Evolutionary conservation across 1,284 basidiomycete genomes (phyloP), one percentile per base, ranked within the genome.

Genomic region (Baeospora myosura): DNA sequence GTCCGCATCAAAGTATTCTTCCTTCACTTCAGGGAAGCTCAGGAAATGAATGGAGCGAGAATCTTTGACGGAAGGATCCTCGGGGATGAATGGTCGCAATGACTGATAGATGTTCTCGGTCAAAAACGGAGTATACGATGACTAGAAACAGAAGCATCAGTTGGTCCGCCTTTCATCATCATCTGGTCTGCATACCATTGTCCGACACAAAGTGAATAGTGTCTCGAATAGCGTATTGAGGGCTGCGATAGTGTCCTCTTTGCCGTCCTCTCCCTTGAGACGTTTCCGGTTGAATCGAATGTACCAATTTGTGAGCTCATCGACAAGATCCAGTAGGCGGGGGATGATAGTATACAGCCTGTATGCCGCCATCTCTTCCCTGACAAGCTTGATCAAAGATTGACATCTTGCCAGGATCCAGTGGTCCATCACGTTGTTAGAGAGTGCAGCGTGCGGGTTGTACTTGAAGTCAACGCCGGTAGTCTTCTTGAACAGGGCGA

Each of bases 271-370:
- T 36, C 96, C 96, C 74, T 99, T 99, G 46, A 99, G 70, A 22
- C 96, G 79, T 51, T 85, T 84, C 44, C 96, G 83, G 67, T 98
- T 99, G 74, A 98, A 98, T 41, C 96, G 92, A 57, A 98, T 98
- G 67, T 99, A 98, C 94, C 95, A 98, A 63, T 99, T 99, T 36
- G 96, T 99, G 46, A 98, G 73, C 64, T 98, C 96, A 53, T 96
- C 91, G 35, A 99, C 78, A 47, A 98, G 81, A 50, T 90, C 88
- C 44, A 98, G 72, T 41, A 98, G 70, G 22, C 90, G 79, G n/a
- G 93, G 92, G 47, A 97, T 91, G 65, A 98, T 90, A 45, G 93
- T 98, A 66, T 98, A 98, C n/a, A 99, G 76, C 44, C 94, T 78
- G 67, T 98, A 99, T 8, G 93, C 88, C 16, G 84, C 85, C 96